phyloP scores from a whole-genome alignment of 1,284 basidiomycete genomes.

The Chiua sp. region DNA sequence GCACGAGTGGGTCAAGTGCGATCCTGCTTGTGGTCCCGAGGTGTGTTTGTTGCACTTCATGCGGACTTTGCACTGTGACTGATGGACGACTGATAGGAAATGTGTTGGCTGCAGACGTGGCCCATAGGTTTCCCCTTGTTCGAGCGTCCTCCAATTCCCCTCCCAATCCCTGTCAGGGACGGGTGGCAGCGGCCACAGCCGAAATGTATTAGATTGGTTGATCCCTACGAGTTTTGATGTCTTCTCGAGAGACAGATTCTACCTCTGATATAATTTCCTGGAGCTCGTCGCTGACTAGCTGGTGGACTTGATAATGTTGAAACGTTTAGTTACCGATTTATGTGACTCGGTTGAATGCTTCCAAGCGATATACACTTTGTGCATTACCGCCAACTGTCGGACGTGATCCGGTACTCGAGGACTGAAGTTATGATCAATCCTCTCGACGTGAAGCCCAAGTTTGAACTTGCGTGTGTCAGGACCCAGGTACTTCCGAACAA shows the following conservation, averaged over 20 bases:
- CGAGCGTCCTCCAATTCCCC: background rate
- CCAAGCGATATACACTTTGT: too few relatives aligned
- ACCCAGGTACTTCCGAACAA: too few relatives aligned
- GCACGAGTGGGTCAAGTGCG: conserved; percentile 43
- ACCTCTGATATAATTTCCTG: background rate
- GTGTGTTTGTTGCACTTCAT: conserved; percentile 24
- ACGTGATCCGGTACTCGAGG: too few relatives aligned
- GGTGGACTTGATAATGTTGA: too few relatives aligned
- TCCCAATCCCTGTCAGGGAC: background rate
- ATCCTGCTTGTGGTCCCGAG: conserved; percentile 38
- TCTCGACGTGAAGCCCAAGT: too few relatives aligned
- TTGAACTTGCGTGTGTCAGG: too few relatives aligned
- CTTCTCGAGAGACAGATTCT: background rate
- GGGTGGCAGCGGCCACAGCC: background rate
- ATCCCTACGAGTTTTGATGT: background rate
- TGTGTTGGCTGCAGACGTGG: conserved; percentile 52
- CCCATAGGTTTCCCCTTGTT: conserved; percentile 28
- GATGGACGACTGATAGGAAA: background rate
- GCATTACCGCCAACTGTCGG: too few relatives aligned
- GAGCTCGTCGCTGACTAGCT: background rate
- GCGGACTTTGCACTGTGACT: background rate
- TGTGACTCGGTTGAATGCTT: background rate
- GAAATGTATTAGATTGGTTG: conserved; percentile 2
- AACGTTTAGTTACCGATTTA: background rate
- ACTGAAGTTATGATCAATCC: too few relatives aligned